Base-by-base conservation (phyloP, 1,284 basidiomycete genomes). In the Apiotrichum gamsii region DNA sequence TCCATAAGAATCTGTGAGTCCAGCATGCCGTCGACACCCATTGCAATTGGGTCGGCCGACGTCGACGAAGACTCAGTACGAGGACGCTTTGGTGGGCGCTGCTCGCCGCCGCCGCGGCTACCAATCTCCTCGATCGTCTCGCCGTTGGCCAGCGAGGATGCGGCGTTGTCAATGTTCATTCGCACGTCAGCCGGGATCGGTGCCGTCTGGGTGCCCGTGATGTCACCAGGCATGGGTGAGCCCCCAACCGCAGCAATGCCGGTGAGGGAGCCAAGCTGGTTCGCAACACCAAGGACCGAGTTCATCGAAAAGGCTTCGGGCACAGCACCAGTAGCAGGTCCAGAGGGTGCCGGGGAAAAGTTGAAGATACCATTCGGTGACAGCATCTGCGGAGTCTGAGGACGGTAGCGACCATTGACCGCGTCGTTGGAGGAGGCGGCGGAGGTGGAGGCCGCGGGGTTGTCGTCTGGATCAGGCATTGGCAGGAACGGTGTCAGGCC, bases 1-100 rank as follows among this genome's bases (percentile, higher is more conserved):
- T 71, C 69, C 47, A 71, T 51, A 3, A 71, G 49, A 3, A 67
- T 34, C 40, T 68, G 65, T 23, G 63, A 57, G 43, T 68, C 62
- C 24, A 62, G 43, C 1, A 51, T 55, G 9, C 58, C 60, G 25
- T 63, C 60, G 5, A 43, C 51, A n/a, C 28, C 31, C 11, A 19
- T 37, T 5, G 23, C 24, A 14, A 28, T 51, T 45, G 15, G 52
- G 32, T 13, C n/a, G 13, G 8, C 28, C 3, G 30, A 18, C 6
- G 31, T 14, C 20, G 34, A 21, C 19, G 18, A 6, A 2, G 28
- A 28, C 14, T 21, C 31, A n/a, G n/a, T n/a, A n/a, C n/a, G n/a
- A n/a, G n/a, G n/a, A n/a, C n/a, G n/a, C n/a, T 9, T 16, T 21
- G n/a, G 10, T 29, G 25, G 8, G 18, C 15, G 25, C 13, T 8